These are phyloP conservation scores for Pyrus communis DNA, from an alignment of 306 rosid genomes.

Conservation along the genomic window DNA sequence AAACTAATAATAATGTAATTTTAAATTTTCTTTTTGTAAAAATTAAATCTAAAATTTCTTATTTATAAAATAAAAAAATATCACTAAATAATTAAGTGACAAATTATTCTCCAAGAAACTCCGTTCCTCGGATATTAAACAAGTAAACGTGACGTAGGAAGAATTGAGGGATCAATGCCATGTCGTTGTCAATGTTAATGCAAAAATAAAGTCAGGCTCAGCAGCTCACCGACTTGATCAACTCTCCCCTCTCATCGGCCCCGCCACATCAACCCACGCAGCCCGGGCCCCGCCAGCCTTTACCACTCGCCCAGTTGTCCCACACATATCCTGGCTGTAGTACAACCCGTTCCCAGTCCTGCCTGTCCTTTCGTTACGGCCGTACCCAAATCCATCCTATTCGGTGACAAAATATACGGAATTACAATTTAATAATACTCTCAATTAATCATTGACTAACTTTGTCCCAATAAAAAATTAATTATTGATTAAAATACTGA, in stretches of 20 bases:
- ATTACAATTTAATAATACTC: not conserved
- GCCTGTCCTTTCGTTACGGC: not conserved
- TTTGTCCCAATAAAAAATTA: no score
- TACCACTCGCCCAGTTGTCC: not conserved
- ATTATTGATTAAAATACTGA: not conserved
- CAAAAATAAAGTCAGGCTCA: no score
- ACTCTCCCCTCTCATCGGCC: not conserved
- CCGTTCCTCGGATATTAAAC: not conserved
- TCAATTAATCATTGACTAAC: not conserved
- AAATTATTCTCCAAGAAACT: no score
- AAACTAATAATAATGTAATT: no score
- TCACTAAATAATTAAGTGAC: no score
- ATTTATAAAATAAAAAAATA: no score
- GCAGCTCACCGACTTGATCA: not conserved
- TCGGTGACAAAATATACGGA: not conserved
- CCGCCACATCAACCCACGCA: not conserved
- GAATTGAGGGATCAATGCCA: not conserved
- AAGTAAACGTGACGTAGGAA: not conserved
- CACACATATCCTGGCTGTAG: not conserved
- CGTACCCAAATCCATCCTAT: slow-evolving; percentile 1
- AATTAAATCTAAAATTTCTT: fast-evolving
- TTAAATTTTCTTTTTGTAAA: no score
- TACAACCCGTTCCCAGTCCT: not conserved
- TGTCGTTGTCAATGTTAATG: not conserved
- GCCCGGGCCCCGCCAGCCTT: not conserved